A percentile compares a stretch with the other conserved stretches of the same genome.
Conservation (phyloP, 1,139 yeast species). For the Kluyveromyces marxianus region DNA sequence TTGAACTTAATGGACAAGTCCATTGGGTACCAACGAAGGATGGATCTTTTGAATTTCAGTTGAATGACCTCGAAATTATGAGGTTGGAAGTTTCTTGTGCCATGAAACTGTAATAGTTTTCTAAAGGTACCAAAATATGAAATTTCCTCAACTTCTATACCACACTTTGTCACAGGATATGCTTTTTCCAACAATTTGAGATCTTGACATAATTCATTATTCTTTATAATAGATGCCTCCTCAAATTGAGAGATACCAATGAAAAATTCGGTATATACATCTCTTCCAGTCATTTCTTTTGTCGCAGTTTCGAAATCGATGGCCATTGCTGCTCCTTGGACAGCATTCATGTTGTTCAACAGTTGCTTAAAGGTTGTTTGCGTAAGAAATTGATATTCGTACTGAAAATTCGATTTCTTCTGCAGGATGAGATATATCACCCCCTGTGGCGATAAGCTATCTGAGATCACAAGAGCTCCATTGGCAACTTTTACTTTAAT, state of each 20-base stretch:
- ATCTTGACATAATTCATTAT: not conserved
- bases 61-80: not conserved
- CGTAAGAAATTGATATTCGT: constrained; percentile 3
- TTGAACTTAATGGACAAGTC: not conserved
- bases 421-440: constrained; percentile 15
- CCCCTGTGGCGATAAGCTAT: constrained; percentile 12
- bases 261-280: constrained; percentile 1
- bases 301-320: constrained; percentile 1
- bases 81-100: not conserved
- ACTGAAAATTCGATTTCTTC: not conserved
- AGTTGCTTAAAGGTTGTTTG: not conserved
- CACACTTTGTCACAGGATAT: constrained; percentile 1
- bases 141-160: constrained; percentile 1
- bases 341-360: not conserved
- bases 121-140: not conserved
- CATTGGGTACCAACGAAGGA: constrained; percentile 1
- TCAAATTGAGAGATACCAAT: not conserved
- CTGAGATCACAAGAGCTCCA: constrained; percentile 18
- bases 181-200: not conserved
- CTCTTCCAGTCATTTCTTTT: not conserved
- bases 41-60: not conserved
- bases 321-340: not conserved
- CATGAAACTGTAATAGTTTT: not conserved
- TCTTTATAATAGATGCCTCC: not conserved
- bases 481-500: constrained; percentile 17